phyloP scores from a whole-genome alignment of 2,329 filamentous ascomycete genomes.

The Penicillium sp. region DNA sequence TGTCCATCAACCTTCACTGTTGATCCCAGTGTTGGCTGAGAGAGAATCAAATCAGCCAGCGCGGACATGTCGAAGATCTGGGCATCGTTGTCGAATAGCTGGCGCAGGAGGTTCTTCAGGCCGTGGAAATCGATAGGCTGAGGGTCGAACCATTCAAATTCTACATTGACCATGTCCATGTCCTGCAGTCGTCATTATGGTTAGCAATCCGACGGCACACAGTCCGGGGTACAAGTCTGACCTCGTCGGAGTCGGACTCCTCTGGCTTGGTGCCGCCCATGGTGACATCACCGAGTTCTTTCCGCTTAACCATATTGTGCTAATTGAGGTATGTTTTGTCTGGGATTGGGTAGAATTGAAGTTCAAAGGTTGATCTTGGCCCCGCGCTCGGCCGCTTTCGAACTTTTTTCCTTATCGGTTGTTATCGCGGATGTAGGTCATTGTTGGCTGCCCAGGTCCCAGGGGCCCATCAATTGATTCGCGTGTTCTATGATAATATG shows the following conservation, averaged over 20 bases:
- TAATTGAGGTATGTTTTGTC: slow-evolving; percentile 4
- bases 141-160: slow-evolving; percentile 99
- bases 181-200: slow-evolving; percentile 57
- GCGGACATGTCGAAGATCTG: slow-evolving; percentile 83
- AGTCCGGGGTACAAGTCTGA: slow-evolving; percentile 18
- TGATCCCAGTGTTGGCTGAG: slow-evolving; percentile 83
- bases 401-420: slow-evolving; percentile 28
- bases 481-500: neutral
- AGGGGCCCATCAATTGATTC: neutral
- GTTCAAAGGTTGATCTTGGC: slow-evolving; percentile 14
- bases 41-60: slow-evolving; percentile 80
- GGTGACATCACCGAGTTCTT: slow-evolving; percentile 47
- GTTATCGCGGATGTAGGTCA: slow-evolving; percentile 17
- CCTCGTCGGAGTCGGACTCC: slow-evolving; percentile 45
- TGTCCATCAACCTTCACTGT: slow-evolving; percentile 98
- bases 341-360: slow-evolving; percentile 3
- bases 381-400: slow-evolving; percentile 22
- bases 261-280: slow-evolving; percentile 45
- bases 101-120: slow-evolving; percentile 82
- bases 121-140: slow-evolving; percentile 93
- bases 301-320: slow-evolving; percentile 52
- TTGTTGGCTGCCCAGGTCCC: neutral
- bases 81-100: slow-evolving; percentile 87
- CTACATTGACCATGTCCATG: slow-evolving; percentile 87
- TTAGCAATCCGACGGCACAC: slow-evolving; percentile 10